These are phyloP conservation scores for Myochromella boudieri DNA, from an alignment of 768 basidiomycete species.

Conservation along the genomic window DNA sequence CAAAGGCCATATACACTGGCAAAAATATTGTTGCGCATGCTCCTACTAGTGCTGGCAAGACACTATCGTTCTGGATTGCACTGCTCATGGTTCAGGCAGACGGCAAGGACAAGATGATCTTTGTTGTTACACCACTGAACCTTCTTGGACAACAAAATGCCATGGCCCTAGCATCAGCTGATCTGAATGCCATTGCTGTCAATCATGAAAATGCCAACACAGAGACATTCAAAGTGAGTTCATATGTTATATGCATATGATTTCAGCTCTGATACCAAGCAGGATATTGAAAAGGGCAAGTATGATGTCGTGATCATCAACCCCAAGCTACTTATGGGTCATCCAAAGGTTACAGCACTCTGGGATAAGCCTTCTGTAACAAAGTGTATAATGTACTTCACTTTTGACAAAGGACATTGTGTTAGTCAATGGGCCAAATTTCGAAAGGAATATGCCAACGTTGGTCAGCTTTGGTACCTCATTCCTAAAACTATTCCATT, in stretches of 20 bases:
- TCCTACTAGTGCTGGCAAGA: conserved; percentile 1
- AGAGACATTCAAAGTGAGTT: conserved; percentile 18
- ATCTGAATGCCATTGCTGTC: conserved; percentile 14
- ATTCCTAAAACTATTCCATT: background rate
- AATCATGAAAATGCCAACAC: conserved; percentile 9
- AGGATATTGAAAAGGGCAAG: conserved; percentile 1
- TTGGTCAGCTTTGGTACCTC: background rate
- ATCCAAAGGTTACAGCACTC: conserved; percentile 12
- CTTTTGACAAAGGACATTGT: conserved; percentile 12
- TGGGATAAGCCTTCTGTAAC: conserved; percentile 16
- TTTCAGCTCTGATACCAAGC: background rate
- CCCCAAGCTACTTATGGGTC: conserved; percentile 24
- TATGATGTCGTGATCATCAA: too few relatives aligned
- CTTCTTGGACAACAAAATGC: background rate
- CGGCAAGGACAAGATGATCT: background rate
- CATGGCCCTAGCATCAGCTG: background rate
- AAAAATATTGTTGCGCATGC: conserved; percentile 8
- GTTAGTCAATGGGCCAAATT: conserved; percentile 12
- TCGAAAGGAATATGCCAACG: background rate
- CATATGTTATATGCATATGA: background rate
- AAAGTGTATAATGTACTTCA: conserved; percentile 5
- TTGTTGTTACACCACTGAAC: background rate
- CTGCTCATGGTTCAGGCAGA: too few relatives aligned
- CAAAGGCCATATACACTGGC: background rate
- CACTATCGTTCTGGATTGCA: conserved; percentile 1